Evolutionary conservation across 345 rosid species (phyloP), one percentile per base, ranked within the genome.

Genomic region (Fremontodendron californicum): DNA sequence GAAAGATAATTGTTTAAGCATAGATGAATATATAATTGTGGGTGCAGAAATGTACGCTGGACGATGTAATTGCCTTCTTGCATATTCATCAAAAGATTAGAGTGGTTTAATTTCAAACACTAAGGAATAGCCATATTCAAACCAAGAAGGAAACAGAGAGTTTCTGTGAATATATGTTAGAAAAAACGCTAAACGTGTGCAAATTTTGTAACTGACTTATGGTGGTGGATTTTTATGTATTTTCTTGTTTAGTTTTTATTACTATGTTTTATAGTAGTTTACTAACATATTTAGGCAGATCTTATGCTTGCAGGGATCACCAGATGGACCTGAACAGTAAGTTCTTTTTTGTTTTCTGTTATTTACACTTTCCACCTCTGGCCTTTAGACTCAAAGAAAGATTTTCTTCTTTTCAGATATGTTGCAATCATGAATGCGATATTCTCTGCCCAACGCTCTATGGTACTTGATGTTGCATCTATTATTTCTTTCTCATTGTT

Each of bases 271-370:
- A 4, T 75, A 46, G 39, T 52, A 25, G 51, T 63, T n/a, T 75
- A 71, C 83, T 83, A 74, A 64, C 64, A 51, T 74, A 35, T 81
- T 72, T 67, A 51, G 52, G 77, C 97, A 96, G 98, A 93, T 93
- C 82, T 79, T 93, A 79, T 96, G 99, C 83, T 86, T 96, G 94
- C 99, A 92, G 87, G 99, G 98, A 79, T 92, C 99, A 16, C 93
- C 91, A 4, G 99, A 93, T 87, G 99, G 97, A 71, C 94, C 98
- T 40, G 98, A 93, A 82, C 99, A 95, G 99, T 93, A 90, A 60
- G 97, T 80, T 73, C 12, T 81, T 78, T 86, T 39, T 46, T 66
- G 21, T 69, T 70, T 74, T 73, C 69, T 76, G 71, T 71, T 54
- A 2, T 42, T 68, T 67, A 16, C 29, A 18, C 35, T 77, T 67